Evolutionary conservation across 768 basidiomycete genomes (phyloP), one percentile per base, ranked within the genome.

Genomic region (Tylopilus sp.): DNA sequence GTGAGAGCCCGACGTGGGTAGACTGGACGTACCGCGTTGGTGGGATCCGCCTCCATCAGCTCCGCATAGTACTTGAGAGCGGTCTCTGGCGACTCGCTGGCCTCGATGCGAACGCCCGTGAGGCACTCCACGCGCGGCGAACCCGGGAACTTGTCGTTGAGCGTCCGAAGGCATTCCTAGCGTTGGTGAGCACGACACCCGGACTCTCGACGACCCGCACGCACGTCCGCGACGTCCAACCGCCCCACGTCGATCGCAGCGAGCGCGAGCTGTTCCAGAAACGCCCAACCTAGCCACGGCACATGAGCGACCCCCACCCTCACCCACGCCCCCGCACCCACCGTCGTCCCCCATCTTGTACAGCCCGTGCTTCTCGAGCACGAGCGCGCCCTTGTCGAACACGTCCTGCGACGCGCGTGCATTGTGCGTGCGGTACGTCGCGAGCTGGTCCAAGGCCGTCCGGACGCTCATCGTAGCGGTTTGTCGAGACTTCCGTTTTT

Each of bases 111-210:
- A 54, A 92, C 84, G 1, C 94, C 93, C 24, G 80, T 76, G 21
- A 97, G 79, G 21, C 85, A 79, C 33, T 88, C 83, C 2, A 92
- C 86, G 21, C 94, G 82, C 19, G 89, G 87, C 1, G 92, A 94
- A 26, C 73, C 81, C 1, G 87, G 85, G 63, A 95, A 95, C 68
- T 82, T 84, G 47, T 77, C 72, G 17, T 72, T 64, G 19, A 95
- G 78, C 53, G 78, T 78, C 48, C 77, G 71, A 38, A 91, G 74
- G 63, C 69, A 71, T 52, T 56, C 52, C 70, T 71, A n/a, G 24
- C n/a, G 21, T 40, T 26, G 10, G 33, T 60, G 47, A 63, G 41
- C 38, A 19, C 33, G 50, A 52, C 37, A 47, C 29, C 13, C 36
- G 38, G 17, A 31, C 45, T 44, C 24, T 24, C 13, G 29, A n/a